Conservation (phyloP, 148 eudicot genomes). For the Euryodendron excelsum region DNA sequence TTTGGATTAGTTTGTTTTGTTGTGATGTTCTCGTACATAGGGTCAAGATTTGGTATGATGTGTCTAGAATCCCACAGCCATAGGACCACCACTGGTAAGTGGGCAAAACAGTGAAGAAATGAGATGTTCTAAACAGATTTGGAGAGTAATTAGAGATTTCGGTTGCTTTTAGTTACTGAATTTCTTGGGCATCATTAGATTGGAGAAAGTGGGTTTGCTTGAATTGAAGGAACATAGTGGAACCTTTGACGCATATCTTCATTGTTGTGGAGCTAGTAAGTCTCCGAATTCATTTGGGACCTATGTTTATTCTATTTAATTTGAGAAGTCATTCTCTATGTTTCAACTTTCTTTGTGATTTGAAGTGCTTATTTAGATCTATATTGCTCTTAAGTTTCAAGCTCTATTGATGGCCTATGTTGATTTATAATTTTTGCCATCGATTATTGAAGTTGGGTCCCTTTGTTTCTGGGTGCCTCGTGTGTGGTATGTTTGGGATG, state of each 20-base stretch:
- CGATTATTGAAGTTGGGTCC: not conserved
- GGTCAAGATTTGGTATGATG: too few relatives aligned
- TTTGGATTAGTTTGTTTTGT: too few relatives aligned
- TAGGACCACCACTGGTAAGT: too few relatives aligned
- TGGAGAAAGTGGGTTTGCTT: constrained; percentile 35
- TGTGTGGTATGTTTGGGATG: too few relatives aligned
- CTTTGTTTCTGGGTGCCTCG: not conserved
- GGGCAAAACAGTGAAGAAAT: too few relatives aligned
- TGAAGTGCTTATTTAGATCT: constrained; percentile 37
- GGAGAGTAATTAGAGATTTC: constrained; percentile 1
- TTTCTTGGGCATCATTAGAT: too few relatives aligned
- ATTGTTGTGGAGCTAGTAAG: constrained; percentile 50
- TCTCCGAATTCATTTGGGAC: constrained; percentile 29
- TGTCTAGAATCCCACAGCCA: too few relatives aligned
- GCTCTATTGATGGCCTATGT: constrained; percentile 10
- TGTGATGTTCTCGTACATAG: too few relatives aligned
- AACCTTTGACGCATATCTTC: too few relatives aligned
- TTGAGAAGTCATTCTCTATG: constrained; percentile 1
- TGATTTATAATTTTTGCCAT: not conserved
- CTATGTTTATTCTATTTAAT: constrained; percentile 1
- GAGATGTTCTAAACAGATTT: too few relatives aligned
- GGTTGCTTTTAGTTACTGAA: constrained; percentile 6
- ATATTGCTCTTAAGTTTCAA: constrained; percentile 24
- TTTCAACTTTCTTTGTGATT: constrained; percentile 14
- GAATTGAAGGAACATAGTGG: constrained; percentile 27